Conservation (phyloP, 495 filamentous ascomycete genomes). For the Neurospora sp. region DNA sequence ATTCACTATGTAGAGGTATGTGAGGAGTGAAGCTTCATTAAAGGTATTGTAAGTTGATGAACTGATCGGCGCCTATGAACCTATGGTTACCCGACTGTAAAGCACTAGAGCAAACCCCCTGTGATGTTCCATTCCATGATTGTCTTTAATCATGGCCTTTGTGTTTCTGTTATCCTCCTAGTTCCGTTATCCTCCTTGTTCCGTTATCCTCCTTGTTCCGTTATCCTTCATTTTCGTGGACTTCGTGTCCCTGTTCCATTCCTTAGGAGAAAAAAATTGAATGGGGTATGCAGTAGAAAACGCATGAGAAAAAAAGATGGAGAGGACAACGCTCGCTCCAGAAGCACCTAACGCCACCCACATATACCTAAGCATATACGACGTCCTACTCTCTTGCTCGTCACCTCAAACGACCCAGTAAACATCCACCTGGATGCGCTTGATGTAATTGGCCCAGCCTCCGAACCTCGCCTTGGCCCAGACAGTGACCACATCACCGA, state of each 20-base stretch:
- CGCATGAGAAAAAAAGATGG: background rate
- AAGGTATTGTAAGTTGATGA: background rate
- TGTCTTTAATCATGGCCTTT: background rate
- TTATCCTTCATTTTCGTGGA: background rate
- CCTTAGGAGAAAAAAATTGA: background rate
- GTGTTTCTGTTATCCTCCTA: background rate
- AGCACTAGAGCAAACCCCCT: background rate
- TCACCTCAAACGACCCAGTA: slow-evolving; percentile 49
- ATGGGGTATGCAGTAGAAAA: background rate
- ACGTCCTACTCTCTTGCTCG: background rate
- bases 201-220: background rate
- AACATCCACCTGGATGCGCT: slow-evolving; percentile 47
- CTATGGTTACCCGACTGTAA: background rate
- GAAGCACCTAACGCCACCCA: background rate
- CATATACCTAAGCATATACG: background rate
- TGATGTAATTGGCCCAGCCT: slow-evolving; percentile 50
- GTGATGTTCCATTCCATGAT: background rate
- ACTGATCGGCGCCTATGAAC: background rate
- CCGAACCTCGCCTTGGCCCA: slow-evolving; percentile 55
- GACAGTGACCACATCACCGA: slow-evolving; percentile 57
- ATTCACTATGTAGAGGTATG: background rate
- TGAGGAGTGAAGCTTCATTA: background rate
- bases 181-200: background rate
- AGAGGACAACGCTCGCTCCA: background rate
- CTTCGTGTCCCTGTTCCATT: background rate